Evolutionary conservation across 148 eudicot species (phyloP).

Genomic region (Rhododendron griersonianum): DNA sequence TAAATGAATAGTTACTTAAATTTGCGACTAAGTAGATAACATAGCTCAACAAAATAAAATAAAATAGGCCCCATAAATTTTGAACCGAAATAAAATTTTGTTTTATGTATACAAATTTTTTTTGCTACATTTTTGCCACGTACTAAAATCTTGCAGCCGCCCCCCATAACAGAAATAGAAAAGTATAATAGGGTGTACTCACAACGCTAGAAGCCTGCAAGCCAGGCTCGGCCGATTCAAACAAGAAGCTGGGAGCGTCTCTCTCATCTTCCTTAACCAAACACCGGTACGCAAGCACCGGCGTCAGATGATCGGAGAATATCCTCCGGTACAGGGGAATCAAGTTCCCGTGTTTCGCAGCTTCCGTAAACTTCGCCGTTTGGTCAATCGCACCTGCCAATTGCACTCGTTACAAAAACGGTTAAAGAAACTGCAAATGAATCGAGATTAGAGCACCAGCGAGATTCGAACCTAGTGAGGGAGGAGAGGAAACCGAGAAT

Average conservation of each 20-base stretch:
- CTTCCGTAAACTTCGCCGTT: conserved; percentile 60
- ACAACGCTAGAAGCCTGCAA: conserved; percentile 61
- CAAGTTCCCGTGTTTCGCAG: conserved; percentile 81
- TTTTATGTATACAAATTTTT: background rate
- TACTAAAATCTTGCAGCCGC: background rate
- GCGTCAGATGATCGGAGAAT: conserved; percentile 94
- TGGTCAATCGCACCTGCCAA: conserved; percentile 37
- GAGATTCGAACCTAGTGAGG: conserved; percentile 25
- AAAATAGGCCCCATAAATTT: too few relatives aligned
- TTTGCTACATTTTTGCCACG: background rate
- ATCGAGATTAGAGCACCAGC: background rate
- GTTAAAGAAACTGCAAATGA: background rate
- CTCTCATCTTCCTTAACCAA: conserved; percentile 90
- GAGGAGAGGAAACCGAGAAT: conserved; percentile 32
- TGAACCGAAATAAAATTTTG: too few relatives aligned
- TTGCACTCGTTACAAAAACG: background rate
- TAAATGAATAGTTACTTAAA: background rate
- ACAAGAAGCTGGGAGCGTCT: conserved; percentile 94
- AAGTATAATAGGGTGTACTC: conserved; percentile 12
- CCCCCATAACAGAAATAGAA: too few relatives aligned
- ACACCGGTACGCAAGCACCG: conserved; percentile 94
- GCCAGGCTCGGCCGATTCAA: conserved; percentile 90
- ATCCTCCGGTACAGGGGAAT: conserved; percentile 68
- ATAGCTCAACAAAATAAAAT: too few relatives aligned
- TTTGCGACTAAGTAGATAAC: background rate